These are phyloP conservation scores for Naegleria fowleri DNA, from an alignment of 208 protist genomes.

Conservation along the genomic window DNA sequence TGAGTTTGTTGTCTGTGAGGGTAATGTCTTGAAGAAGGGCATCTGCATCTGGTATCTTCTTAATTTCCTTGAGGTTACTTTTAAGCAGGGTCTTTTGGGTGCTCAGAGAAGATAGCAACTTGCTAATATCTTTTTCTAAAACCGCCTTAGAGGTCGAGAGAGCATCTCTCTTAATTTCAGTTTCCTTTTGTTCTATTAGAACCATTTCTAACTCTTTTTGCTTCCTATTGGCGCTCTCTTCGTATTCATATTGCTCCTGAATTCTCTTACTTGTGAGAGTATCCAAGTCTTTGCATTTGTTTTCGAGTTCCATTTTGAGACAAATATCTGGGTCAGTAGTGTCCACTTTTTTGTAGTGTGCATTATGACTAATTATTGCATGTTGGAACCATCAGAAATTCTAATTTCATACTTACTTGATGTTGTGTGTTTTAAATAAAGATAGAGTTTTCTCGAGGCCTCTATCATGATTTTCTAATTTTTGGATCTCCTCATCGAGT, in stretches of 20 bases:
- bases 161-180: neutral
- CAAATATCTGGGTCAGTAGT: neutral
- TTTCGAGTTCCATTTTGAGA: constrained; percentile 12
- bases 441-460: constrained; percentile 72
- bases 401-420: neutral
- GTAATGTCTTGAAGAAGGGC: neutral
- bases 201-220: neutral
- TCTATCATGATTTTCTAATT: constrained; percentile 61
- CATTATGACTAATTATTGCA: neutral
- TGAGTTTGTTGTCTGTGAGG: neutral
- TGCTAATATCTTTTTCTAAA: neutral
- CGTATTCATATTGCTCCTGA: neutral
- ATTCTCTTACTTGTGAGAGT: neutral
- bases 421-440: constrained; percentile 64
- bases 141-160: neutral
- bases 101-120: neutral
- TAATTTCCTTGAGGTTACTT: neutral
- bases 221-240: neutral
- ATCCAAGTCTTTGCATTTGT: constrained; percentile 3
- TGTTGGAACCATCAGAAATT: neutral
- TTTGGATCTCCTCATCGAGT: constrained; percentile 63
- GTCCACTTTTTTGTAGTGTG: neutral
- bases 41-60: neutral
- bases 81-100: neutral
- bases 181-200: neutral